Conservation (phyloP, 2,329 filamentous ascomycete genomes). For the Trichoderma atroviride region DNA sequence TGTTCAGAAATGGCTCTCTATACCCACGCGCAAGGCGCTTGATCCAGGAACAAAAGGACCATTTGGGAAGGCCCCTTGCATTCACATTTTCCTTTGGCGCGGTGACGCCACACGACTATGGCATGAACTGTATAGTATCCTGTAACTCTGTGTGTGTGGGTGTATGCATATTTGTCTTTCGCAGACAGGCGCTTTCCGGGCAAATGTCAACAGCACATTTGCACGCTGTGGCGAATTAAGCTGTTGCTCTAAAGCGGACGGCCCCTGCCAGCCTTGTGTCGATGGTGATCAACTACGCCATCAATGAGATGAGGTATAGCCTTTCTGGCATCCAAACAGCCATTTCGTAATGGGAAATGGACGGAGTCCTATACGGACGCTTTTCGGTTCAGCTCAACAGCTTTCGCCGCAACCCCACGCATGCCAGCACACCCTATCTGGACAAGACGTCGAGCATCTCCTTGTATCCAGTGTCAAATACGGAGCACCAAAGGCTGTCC, state of each 20-base stretch:
- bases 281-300: not conserved
- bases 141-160: not conserved
- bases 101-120: not conserved
- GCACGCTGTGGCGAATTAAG: constrained; percentile 15
- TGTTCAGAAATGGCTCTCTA: not conserved
- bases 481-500: constrained; percentile 4
- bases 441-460: not conserved
- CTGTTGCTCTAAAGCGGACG: not conserved
- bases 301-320: not conserved
- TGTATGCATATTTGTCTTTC: not conserved
- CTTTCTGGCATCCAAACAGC: not conserved
- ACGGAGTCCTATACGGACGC: not conserved
- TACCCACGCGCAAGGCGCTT: not conserved
- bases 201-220: not conserved
- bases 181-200: not conserved
- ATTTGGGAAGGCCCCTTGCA: not conserved
- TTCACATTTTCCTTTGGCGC: not conserved
- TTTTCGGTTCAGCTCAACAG: not conserved
- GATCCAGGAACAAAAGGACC: not conserved
- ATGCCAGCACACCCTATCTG: constrained; percentile 9
- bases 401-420: not conserved
- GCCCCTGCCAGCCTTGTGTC: not conserved
- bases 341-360: not conserved
- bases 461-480: not conserved
- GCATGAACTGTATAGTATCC: not conserved